Percentiles rank a stretch among this genome's conserved stretches.
These are phyloP conservation scores for Talaromyces sp. DNA, from an alignment of 2,329 filamentous ascomycete genomes.

Conservation along the genomic window DNA sequence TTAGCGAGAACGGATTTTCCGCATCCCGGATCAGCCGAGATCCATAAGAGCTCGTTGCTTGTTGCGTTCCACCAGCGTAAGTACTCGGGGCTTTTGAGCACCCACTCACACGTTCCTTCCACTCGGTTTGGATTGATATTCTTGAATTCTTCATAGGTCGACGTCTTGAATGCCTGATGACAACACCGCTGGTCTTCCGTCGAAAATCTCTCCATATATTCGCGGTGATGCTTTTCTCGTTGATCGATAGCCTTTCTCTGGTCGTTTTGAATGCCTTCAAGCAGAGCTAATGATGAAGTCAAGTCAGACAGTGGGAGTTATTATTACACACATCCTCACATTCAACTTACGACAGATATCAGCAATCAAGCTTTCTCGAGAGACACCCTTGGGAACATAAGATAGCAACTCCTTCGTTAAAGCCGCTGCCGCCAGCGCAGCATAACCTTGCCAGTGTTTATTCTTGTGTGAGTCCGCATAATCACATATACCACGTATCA, in stretches of 20 bases:
- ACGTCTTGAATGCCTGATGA: background rate
- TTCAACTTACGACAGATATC: background rate
- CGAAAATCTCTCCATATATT: background rate
- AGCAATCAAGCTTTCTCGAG: background rate
- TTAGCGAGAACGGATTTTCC: constrained; percentile 43
- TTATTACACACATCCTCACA: too few species aligned
- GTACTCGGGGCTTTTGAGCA: constrained; percentile 16
- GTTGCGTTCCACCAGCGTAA: constrained; percentile 17
- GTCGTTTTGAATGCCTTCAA: too few species aligned
- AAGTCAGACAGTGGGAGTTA: too few species aligned
- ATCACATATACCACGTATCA: constrained; percentile 14
- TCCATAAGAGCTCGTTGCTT: constrained; percentile 26
- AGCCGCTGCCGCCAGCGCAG: constrained; percentile 11
- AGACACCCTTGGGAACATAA: background rate
- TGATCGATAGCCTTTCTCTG: too few species aligned
- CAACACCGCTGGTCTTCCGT: background rate
- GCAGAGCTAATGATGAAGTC: too few species aligned
- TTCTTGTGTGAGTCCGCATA: constrained; percentile 17
- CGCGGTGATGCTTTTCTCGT: background rate
- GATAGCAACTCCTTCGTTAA: background rate
- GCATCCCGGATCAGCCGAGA: constrained; percentile 42
- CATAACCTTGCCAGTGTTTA: constrained; percentile 15
- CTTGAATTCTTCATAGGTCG: constrained; percentile 19
- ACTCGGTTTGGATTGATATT: constrained; percentile 21
- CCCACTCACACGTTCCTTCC: constrained; percentile 24